A percentile compares a stretch with the other conserved stretches of the same genome.
Evolutionary conservation across 257 asterid species (phyloP).

Genomic region (Craterostigma plantagineum): DNA sequence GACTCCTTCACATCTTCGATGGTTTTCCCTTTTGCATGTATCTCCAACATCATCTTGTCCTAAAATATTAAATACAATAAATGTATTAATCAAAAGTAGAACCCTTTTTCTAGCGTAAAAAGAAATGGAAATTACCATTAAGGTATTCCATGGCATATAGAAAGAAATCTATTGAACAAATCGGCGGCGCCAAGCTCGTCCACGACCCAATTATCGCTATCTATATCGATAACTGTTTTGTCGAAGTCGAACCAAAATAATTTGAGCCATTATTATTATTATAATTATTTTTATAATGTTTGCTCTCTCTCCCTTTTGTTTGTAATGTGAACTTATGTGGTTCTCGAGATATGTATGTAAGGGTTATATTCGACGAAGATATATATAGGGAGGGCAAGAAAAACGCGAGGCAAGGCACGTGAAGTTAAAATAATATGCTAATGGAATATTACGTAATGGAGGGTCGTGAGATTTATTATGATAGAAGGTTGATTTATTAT

Average conservation of each 20-base stretch:
- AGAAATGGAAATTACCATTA: constrained; percentile 16
- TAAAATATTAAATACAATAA: constrained; percentile 5
- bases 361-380: no score
- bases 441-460: no score
- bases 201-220: constrained; percentile 45
- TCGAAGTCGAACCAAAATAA: constrained; percentile 35
- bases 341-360: no score
- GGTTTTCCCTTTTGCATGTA: constrained; percentile 33
- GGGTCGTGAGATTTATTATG: no score
- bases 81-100: neutral
- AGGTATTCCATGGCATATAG: constrained; percentile 38
- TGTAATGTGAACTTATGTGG: no score
- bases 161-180: constrained; percentile 29
- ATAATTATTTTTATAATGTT: no score
- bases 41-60: constrained; percentile 50
- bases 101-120: neutral
- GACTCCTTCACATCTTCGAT: constrained; percentile 29
- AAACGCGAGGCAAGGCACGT: no score
- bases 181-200: constrained; percentile 37
- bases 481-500: no score
- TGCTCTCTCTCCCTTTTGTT: no score
- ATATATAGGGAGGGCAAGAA: no score
- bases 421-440: no score
- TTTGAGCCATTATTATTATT: constrained; percentile 25
- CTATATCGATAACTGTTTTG: constrained; percentile 32